phyloP scores from a whole-genome alignment of 176 grass and related monocot species.

The Puya raimondii region DNA sequence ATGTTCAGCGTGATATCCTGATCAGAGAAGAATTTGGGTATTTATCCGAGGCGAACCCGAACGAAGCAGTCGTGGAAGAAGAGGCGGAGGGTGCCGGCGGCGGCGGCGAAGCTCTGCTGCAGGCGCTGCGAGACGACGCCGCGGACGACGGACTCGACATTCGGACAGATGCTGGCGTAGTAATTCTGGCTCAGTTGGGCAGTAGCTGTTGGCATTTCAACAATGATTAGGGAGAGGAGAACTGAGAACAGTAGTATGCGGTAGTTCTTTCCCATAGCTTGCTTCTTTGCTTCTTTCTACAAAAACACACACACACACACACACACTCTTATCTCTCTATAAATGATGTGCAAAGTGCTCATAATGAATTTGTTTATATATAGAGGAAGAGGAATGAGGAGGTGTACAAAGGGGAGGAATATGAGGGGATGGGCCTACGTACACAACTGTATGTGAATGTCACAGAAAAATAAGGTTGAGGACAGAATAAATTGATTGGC shows the following conservation, averaged over 20 bases:
- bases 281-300: neutral
- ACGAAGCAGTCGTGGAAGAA: constrained; percentile 92
- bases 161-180: constrained; percentile 53
- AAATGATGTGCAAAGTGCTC: neutral
- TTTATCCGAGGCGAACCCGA: constrained; percentile 21
- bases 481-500: neutral
- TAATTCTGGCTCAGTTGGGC: constrained; percentile 40
- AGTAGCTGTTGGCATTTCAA: neutral
- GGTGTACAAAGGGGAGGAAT: neutral
- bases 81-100: constrained; percentile 62
- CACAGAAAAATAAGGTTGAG: neutral
- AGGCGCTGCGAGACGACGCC: constrained; percentile 46
- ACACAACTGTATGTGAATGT: neutral
- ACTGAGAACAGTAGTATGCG: neutral
- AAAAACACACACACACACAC: too few species aligned
- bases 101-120: constrained; percentile 39
- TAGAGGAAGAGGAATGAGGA: neutral
- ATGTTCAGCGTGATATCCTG: neutral
- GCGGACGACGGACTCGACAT: constrained; percentile 55
- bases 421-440: neutral
- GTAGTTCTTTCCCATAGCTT: neutral
- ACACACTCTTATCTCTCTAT: neutral
- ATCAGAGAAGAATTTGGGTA: neutral
- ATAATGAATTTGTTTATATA: neutral
- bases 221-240: neutral